Conservation (phyloP, 345 rosid genomes). For the Microcos paniculata region DNA sequence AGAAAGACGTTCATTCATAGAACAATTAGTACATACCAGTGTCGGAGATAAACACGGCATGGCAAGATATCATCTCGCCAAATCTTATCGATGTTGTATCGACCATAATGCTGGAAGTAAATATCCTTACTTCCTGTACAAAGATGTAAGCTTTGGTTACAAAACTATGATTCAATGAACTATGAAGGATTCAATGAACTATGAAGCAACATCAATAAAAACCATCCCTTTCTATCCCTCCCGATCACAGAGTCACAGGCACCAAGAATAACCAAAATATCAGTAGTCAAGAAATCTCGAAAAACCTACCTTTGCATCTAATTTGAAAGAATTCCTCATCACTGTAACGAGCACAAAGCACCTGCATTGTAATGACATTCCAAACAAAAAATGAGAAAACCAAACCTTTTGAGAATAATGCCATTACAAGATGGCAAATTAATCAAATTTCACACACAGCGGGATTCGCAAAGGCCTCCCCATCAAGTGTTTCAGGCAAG, state of each 20-base stretch:
- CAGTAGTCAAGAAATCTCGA: neutral
- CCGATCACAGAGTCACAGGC: neutral
- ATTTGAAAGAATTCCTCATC: conserved; percentile 76
- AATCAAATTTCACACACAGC: conserved; percentile 51
- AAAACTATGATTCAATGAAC: too few relatives aligned
- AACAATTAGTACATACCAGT: conserved; percentile 51
- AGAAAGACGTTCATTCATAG: neutral
- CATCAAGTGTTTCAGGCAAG: conserved; percentile 63
- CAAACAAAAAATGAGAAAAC: neutral
- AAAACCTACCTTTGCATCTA: conserved; percentile 65
- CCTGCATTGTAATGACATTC: conserved; percentile 42
- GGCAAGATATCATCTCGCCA: conserved; percentile 91
- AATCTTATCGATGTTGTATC: conserved; percentile 67
- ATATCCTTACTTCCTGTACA: conserved; percentile 71
- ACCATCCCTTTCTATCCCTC: neutral
- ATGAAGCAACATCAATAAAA: neutral
- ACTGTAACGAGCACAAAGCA: conserved; percentile 75
- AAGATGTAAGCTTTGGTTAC: neutral
- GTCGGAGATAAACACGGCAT: conserved; percentile 87
- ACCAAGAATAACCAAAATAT: neutral
- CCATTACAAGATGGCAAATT: neutral
- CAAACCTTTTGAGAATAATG: neutral
- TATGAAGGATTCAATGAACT: too few relatives aligned
- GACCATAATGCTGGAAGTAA: conserved; percentile 69
- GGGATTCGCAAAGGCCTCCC: conserved; percentile 52